These are phyloP conservation scores for Aspergillus cavernicola DNA, from an alignment of 495 filamentous ascomycete genomes.

Conservation along the genomic window DNA sequence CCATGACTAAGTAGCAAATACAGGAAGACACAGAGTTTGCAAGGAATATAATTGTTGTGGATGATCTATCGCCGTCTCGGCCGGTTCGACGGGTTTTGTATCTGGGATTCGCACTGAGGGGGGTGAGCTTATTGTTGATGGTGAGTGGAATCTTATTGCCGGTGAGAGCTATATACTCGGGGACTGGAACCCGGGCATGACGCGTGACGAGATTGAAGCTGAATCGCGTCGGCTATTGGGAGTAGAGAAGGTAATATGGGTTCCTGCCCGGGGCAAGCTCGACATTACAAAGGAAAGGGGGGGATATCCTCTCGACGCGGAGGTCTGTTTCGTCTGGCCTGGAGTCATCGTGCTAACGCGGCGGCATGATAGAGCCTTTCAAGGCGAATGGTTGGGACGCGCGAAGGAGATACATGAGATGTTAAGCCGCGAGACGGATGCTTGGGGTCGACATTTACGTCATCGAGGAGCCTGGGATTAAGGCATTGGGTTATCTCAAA, in stretches of 20 bases:
- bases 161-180: constrained; percentile 34
- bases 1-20: constrained; percentile 10
- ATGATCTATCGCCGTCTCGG: constrained; percentile 9
- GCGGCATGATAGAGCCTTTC: too few relatives aligned
- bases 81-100: too few relatives aligned
- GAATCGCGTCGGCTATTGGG: constrained; percentile 26
- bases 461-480: too few relatives aligned
- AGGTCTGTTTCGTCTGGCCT: too few relatives aligned
- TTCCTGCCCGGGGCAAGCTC: constrained; percentile 22
- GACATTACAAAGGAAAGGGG: neutral
- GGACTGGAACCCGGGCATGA: constrained; percentile 25
- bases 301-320: too few relatives aligned
- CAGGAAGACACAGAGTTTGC: constrained; percentile 30
- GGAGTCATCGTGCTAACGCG: too few relatives aligned
- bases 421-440: too few relatives aligned
- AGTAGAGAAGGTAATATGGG: constrained; percentile 30
- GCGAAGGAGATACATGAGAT: too few relatives aligned
- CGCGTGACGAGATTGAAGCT: constrained; percentile 18
- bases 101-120: constrained; percentile 28
- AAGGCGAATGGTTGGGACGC: neutral
- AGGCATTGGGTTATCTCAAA: too few relatives aligned
- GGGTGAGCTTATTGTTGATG: constrained; percentile 34
- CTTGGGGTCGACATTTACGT: too few relatives aligned
- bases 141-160: constrained; percentile 34
- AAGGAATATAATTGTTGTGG: constrained; percentile 16